Evolutionary conservation across 495 filamentous ascomycete species (phyloP), one percentile per base, ranked within the genome.

Genomic region (Beverwykella pulmonaria): DNA sequence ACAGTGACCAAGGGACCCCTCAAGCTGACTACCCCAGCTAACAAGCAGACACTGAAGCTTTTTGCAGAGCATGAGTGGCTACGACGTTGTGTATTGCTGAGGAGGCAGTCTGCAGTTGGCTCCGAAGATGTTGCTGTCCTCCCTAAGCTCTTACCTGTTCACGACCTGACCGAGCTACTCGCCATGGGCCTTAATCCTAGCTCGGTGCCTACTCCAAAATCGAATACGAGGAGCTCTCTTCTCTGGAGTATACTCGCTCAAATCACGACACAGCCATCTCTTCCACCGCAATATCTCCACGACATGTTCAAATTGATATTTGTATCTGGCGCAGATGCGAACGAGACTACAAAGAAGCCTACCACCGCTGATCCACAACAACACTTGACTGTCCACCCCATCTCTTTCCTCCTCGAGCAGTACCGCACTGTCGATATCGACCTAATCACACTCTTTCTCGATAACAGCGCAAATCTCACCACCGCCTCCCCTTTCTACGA

Each of bases 31-130:
- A 55, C n/a, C 17, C n/a, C 53, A 1, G 47, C 6, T 4, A 20
- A 65, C 32, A 60, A 65, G 26, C 53, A 54, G 39, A 65, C 30
- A 36, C 22, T 69, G 17, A 64, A 61, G 36, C 26, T 52, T 22
- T 14, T 69, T 1, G 67, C 67, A 15, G 67, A 65, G 46, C 47
- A 64, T 26, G 67, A 69, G 20, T 69, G 67, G 60, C 20, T 65
- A n/a, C 55, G 67, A 20, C 60, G 67, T 6, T 23, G 22, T 9
- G 29, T 23, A 7, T 23, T 53, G 41, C 39, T 69, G 9, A 46
- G 61, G 19, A 54, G 67, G 23, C 19, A 39, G 1, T 60, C 67
- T 19, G 32, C 7, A 15, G 47, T 7, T 7, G 50, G 4, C 19
- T 14, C 44, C 14, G 19, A 17, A 36, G 44, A 57, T 5, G 27